Conservation (phyloP, 768 basidiomycete genomes). For the Pholiota molesta region DNA sequence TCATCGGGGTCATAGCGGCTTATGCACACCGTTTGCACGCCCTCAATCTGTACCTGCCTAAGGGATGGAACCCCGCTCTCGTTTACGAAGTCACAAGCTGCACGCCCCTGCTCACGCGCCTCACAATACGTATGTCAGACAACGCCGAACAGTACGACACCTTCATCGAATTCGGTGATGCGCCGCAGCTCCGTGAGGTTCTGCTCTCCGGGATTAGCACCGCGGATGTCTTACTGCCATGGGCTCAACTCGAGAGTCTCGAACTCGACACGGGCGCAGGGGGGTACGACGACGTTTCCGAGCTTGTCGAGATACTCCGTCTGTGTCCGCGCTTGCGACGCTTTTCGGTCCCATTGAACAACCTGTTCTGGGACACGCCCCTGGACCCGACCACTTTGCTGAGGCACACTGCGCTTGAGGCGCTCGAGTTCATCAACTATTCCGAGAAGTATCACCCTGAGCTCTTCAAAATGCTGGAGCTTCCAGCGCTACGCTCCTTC, state of each 20-base stretch:
- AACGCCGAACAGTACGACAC: not conserved
- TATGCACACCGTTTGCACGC: conserved; percentile 23
- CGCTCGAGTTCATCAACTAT: conserved; percentile 20
- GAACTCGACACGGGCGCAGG: not conserved
- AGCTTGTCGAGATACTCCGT: conserved; percentile 20
- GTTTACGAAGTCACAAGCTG: conserved; percentile 6
- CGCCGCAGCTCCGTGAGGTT: conserved; percentile 20
- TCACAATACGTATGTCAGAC: conserved; percentile 22
- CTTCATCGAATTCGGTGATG: conserved; percentile 15
- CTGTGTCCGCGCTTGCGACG: conserved; percentile 11
- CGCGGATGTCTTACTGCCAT: conserved; percentile 21
- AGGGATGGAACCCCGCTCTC: conserved; percentile 17
- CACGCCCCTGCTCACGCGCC: conserved; percentile 16
- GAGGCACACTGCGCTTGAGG: conserved; percentile 16
- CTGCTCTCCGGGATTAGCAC: conserved; percentile 19
- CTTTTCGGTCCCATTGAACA: not conserved
- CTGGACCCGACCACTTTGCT: not conserved
- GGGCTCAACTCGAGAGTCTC: conserved; percentile 18
- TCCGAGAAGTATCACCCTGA: conserved; percentile 2
- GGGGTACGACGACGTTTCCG: conserved; percentile 16
- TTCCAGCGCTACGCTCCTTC: conserved; percentile 21
- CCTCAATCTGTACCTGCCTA: conserved; percentile 23
- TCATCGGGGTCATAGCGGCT: conserved; percentile 17
- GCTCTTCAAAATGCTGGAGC: conserved; percentile 15
- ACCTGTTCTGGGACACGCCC: not conserved